Evolutionary conservation across 345 rosid genomes (phyloP).

Genomic region (Litchi chinensis): DNA sequence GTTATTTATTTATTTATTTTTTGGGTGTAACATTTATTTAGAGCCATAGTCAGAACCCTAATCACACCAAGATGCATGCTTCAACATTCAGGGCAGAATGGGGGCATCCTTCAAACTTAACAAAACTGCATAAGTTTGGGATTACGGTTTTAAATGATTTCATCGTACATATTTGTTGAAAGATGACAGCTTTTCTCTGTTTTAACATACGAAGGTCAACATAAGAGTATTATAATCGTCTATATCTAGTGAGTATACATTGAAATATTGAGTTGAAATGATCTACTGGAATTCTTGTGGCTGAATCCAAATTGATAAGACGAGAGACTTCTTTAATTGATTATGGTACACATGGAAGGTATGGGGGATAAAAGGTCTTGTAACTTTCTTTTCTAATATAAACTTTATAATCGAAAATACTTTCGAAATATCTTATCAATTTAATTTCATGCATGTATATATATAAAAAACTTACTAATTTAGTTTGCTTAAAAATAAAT

Average conservation of each 20-base stretch:
- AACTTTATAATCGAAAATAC: too few species aligned
- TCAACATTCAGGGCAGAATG: too few species aligned
- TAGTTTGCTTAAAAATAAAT: too few species aligned
- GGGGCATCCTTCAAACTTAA: conserved; percentile 20
- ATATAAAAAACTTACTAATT: too few species aligned
- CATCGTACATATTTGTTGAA: neutral
- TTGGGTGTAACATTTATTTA: too few species aligned
- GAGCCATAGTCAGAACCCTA: too few species aligned
- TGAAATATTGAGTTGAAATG: neutral
- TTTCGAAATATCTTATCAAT: too few species aligned
- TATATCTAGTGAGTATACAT: neutral
- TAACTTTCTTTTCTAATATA: too few species aligned
- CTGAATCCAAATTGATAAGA: neutral
- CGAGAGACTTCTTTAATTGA: neutral
- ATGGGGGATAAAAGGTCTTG: too few species aligned
- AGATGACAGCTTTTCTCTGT: neutral
- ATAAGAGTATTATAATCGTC: neutral
- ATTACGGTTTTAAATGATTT: neutral
- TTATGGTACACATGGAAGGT: neutral
- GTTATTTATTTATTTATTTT: too few species aligned
- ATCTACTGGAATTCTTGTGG: neutral
- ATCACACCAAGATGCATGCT: too few species aligned
- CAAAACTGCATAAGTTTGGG: neutral
- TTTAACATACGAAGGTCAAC: neutral
- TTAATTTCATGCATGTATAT: too few species aligned